Conservation (phyloP, 768 basidiomycete species). For the Leccinum barrowsii region DNA sequence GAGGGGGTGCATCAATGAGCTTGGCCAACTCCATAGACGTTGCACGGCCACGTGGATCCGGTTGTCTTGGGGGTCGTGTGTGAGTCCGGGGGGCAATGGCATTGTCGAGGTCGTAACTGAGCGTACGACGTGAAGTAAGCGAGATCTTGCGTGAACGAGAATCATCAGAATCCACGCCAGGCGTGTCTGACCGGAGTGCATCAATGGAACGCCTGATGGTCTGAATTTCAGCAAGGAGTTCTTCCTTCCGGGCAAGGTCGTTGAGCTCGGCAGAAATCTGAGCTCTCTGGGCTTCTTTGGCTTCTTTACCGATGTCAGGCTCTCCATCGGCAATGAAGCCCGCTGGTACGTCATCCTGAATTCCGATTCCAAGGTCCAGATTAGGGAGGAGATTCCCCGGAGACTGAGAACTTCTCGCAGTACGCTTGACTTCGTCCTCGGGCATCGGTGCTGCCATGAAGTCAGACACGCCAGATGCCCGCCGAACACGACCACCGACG, state of each 20-base stretch:
- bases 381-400: slow-evolving; percentile 57
- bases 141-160: slow-evolving; percentile 65
- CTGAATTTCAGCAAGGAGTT: slow-evolving; percentile 72
- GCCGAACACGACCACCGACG: slow-evolving; percentile 51
- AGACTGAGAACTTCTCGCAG: slow-evolving; percentile 46
- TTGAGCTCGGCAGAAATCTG: slow-evolving; percentile 41
- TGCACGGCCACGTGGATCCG: slow-evolving; percentile 65
- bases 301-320: slow-evolving; percentile 25
- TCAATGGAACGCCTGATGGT: slow-evolving; percentile 79
- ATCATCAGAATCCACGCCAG: slow-evolving; percentile 43
- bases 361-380: slow-evolving; percentile 71
- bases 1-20: slow-evolving; percentile 39
- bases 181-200: slow-evolving; percentile 66
- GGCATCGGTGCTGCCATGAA: slow-evolving; percentile 61
- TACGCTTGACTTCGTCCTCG: slow-evolving; percentile 58
- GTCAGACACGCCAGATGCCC: slow-evolving; percentile 68
- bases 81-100: slow-evolving; percentile 52
- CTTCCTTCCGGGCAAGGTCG: slow-evolving; percentile 64
- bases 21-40: slow-evolving; percentile 69
- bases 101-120: slow-evolving; percentile 61
- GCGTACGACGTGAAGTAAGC: slow-evolving; percentile 60
- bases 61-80: slow-evolving; percentile 65
- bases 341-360: slow-evolving; percentile 71
- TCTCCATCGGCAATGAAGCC: slow-evolving; percentile 58
- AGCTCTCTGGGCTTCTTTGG: slow-evolving; percentile 32